A percentile compares a stretch with the other conserved stretches of the same genome.
phyloP scores from a whole-genome alignment of 345 rosid genomes.

The Eutrema yunnanense region DNA sequence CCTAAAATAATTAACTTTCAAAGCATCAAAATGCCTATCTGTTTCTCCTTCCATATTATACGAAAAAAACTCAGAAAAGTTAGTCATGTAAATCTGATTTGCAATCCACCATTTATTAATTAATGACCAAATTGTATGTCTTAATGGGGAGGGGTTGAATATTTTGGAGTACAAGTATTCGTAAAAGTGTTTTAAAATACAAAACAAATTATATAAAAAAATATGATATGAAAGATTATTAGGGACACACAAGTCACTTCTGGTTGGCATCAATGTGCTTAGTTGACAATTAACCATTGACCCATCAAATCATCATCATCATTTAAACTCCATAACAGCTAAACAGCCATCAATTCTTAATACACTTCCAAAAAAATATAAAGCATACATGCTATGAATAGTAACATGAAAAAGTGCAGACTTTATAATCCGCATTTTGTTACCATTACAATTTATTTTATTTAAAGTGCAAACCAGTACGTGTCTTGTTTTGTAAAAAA shows the following conservation, averaged over 20 bases:
- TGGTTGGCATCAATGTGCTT: slow-evolving; percentile 27
- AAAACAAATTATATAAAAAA: neutral
- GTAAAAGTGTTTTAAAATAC: neutral
- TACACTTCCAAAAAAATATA: neutral
- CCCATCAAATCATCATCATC: slow-evolving; percentile 5
- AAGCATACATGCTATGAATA: neutral
- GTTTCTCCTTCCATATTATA: slow-evolving; percentile 5
- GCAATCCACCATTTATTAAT: neutral
- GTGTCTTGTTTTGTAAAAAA: too few species aligned
- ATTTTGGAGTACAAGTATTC: neutral
- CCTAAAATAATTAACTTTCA: neutral
- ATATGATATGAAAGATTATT: neutral
- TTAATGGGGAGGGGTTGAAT: neutral
- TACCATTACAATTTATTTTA: too few species aligned
- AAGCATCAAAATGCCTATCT: neutral
- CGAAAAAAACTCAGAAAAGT: neutral
- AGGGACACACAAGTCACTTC: slow-evolving; percentile 15
- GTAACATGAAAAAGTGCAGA: neutral
- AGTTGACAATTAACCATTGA: slow-evolving; percentile 26
- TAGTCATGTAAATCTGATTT: neutral
- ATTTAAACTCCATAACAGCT: neutral
- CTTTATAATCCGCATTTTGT: too few species aligned
- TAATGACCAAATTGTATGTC: neutral
- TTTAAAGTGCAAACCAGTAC: too few species aligned
- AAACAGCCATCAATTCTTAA: neutral